Percentiles rank a stretch among this genome's conserved stretches.
phyloP scores from a whole-genome alignment of 345 rosid species.

The Jatropha curcas region DNA sequence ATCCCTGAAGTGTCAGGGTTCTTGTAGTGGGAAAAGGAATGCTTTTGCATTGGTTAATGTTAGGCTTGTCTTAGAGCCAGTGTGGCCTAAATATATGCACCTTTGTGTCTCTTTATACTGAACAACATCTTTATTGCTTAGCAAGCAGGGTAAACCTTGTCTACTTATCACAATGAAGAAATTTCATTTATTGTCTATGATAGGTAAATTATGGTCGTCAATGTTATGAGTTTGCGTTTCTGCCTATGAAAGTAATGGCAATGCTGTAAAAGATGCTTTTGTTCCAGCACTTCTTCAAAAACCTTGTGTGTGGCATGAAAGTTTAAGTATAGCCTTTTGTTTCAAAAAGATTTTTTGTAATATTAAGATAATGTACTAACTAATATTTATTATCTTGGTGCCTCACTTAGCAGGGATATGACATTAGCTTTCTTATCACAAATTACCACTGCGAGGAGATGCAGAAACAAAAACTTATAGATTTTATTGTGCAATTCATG shows the following conservation, averaged over 20 bases:
- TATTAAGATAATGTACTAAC: neutral
- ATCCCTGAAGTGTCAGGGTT: neutral
- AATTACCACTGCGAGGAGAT: constrained; percentile 97
- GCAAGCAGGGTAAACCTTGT: neutral
- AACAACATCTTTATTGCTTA: neutral
- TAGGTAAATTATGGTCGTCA: neutral
- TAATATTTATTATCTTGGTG: neutral
- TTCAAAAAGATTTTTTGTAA: neutral
- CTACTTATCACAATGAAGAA: neutral
- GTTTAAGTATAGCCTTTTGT: neutral
- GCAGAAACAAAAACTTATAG: constrained; percentile 96
- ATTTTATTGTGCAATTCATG: constrained; percentile 96
- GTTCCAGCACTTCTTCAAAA: neutral
- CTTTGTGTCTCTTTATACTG: neutral
- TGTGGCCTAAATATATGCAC: neutral
- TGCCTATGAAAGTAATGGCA: neutral
- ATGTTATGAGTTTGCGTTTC: neutral
- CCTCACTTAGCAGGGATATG: constrained; percentile 73
- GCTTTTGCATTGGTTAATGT: neutral
- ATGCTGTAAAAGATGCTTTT: neutral
- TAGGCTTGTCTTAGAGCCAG: neutral
- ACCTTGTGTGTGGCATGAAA: neutral
- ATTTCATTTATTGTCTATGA: neutral
- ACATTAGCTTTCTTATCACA: constrained; percentile 93
- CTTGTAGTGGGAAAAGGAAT: constrained; percentile 3